A percentile compares a stretch with the other conserved stretches of the same genome.
Conservation (phyloP, 345 rosid species). For the Arabis hirsuta region DNA sequence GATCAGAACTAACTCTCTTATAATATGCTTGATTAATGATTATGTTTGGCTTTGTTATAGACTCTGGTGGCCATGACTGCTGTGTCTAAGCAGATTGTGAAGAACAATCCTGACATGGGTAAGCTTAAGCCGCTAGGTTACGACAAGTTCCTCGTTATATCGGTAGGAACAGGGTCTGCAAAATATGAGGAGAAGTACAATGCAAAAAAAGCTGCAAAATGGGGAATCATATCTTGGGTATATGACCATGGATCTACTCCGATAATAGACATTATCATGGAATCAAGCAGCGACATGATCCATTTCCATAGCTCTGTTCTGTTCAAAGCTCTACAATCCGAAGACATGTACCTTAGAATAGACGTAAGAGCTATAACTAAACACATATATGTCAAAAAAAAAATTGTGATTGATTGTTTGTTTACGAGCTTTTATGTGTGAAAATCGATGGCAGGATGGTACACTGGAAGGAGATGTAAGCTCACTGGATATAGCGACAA, state of each 20-base stretch:
- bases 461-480: slow-evolving; percentile 50
- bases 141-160: slow-evolving; percentile 60
- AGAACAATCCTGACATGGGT: slow-evolving; percentile 53
- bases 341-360: slow-evolving; percentile 67
- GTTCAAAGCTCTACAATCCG: slow-evolving; percentile 60
- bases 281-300: slow-evolving; percentile 62
- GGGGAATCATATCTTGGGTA: slow-evolving; percentile 74
- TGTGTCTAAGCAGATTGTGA: slow-evolving; percentile 58
- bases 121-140: slow-evolving; percentile 52
- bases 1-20: neutral
- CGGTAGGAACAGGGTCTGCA: slow-evolving; percentile 66
- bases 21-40: too few relatives aligned
- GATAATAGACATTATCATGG: slow-evolving; percentile 50
- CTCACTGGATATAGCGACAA: slow-evolving; percentile 55
- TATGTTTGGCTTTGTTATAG: slow-evolving; percentile 44
- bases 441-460: slow-evolving; percentile 50
- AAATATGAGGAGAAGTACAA: slow-evolving; percentile 45
- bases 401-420: neutral
- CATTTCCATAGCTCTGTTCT: slow-evolving; percentile 59
- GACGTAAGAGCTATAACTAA: slow-evolving; percentile 49
- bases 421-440: neutral
- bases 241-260: slow-evolving; percentile 55
- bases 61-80: slow-evolving; percentile 68
- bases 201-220: slow-evolving; percentile 55
- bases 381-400: neutral